Conservation (phyloP, 495 filamentous ascomycete species). For the Mytilinidion resinicola region DNA sequence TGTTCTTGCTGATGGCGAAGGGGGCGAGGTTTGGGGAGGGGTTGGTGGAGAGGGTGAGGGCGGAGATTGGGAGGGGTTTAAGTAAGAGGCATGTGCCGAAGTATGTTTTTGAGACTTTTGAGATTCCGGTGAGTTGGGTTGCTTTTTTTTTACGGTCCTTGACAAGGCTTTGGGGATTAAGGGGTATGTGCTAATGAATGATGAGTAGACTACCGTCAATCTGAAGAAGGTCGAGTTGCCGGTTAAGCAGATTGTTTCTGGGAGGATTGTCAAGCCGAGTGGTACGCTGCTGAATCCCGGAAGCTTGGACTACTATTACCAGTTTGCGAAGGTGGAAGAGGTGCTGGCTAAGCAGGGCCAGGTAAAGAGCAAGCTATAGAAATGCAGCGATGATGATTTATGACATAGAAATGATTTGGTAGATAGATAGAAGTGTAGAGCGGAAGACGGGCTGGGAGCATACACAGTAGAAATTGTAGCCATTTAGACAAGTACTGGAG, state of each 20-base stretch:
- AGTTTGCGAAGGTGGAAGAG: conserved; percentile 71
- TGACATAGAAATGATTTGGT: too few relatives aligned
- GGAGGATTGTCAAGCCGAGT: conserved; percentile 64
- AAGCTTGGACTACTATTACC: conserved; percentile 70
- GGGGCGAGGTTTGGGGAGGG: conserved; percentile 48
- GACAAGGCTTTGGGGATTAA: too few relatives aligned
- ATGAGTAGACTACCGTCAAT: conserved; percentile 65
- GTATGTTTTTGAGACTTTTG: conserved; percentile 71
- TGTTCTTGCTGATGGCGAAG: conserved; percentile 67
- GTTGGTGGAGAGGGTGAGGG: conserved; percentile 57
- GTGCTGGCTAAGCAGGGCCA: conserved; percentile 56
- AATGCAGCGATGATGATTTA: too few relatives aligned
- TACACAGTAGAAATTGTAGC: too few relatives aligned
- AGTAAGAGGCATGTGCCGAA: conserved; percentile 70
- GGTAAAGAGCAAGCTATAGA: conserved; percentile 44
- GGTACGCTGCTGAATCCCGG: conserved; percentile 72
- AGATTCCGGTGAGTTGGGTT: conserved; percentile 61
- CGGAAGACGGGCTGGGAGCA: too few relatives aligned
- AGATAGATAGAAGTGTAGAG: too few relatives aligned
- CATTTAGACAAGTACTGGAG: too few relatives aligned
- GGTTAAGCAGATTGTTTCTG: conserved; percentile 78
- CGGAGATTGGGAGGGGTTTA: conserved; percentile 54
- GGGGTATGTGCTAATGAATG: not conserved
- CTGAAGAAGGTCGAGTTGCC: conserved; percentile 81
- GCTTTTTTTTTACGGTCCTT: conserved; percentile 8